These are phyloP conservation scores for Penicillium sp. DNA, from an alignment of 2,329 filamentous ascomycete genomes.

Conservation along the genomic window DNA sequence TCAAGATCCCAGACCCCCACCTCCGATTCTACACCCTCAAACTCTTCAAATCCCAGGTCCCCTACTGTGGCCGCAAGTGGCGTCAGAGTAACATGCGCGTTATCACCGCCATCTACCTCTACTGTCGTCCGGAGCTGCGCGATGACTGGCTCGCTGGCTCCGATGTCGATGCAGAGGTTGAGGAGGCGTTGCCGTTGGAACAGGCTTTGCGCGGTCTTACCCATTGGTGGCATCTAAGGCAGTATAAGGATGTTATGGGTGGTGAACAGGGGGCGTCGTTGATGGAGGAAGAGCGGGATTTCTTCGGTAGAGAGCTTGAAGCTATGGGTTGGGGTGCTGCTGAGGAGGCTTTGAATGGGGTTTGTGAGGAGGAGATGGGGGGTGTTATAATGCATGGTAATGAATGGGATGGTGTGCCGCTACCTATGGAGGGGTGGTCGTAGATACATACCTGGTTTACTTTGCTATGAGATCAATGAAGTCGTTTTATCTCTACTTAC, in stretches of 20 bases:
- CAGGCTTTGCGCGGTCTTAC: constrained; percentile 84
- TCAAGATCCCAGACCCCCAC: constrained; percentile 83
- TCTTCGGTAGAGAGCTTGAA: constrained; percentile 73
- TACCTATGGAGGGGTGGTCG: constrained; percentile 36
- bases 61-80: constrained; percentile 98
- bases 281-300: constrained; percentile 70
- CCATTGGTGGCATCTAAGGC: constrained; percentile 86
- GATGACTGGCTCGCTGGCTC: constrained; percentile 91
- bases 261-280: constrained; percentile 50
- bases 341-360: constrained; percentile 34
- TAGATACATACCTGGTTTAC: neutral
- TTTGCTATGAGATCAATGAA: constrained; percentile 10
- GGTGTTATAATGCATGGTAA: constrained; percentile 17
- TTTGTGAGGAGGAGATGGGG: constrained; percentile 6
- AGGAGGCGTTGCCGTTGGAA: constrained; percentile 86
- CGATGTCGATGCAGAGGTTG: constrained; percentile 89
- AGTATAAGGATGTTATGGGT: constrained; percentile 73
- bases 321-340: constrained; percentile 56
- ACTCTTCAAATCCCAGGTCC: constrained; percentile 97
- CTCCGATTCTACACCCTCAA: constrained; percentile 93
- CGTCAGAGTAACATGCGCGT: constrained; percentile 97
- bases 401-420: constrained; percentile 38
- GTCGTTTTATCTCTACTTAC: neutral
- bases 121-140: constrained; percentile 84
- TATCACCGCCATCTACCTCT: constrained; percentile 93